Percentiles rank a stretch among this genome's conserved stretches.
These are phyloP conservation scores for Hymenochaete sp. DNA, from an alignment of 1,284 basidiomycete genomes.

Conservation along the genomic window DNA sequence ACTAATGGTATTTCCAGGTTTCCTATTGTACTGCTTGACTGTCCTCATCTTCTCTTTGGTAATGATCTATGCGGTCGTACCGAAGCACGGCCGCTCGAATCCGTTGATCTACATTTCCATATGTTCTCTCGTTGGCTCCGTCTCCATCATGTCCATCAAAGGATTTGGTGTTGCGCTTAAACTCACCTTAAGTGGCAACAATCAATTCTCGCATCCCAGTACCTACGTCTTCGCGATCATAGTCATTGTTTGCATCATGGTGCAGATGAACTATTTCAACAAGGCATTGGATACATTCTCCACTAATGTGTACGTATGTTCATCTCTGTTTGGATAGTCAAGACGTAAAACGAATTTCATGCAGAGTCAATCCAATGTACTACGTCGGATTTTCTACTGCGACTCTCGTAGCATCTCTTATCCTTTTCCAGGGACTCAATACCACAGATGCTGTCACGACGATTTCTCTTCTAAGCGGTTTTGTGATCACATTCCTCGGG, in stretches of 20 bases:
- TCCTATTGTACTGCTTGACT: constrained; percentile 82
- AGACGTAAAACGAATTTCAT: background rate
- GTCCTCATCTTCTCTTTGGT: constrained; percentile 76
- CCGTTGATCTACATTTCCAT: constrained; percentile 93
- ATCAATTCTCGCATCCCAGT: constrained; percentile 90
- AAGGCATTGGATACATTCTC: constrained; percentile 96
- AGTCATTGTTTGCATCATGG: constrained; percentile 79
- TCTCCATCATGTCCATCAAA: constrained; percentile 92
- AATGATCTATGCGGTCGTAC: constrained; percentile 85
- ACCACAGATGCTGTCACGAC: constrained; percentile 78
- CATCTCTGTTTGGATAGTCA: background rate
- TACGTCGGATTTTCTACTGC: constrained; percentile 98
- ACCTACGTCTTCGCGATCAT: constrained; percentile 92
- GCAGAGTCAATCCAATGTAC: constrained; percentile 95
- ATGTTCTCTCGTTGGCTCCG: constrained; percentile 82
- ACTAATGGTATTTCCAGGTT: constrained; percentile 42
- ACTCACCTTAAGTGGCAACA: constrained; percentile 88
- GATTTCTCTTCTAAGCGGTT: constrained; percentile 79
- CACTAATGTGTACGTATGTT: constrained; percentile 81
- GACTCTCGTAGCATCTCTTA: constrained; percentile 90
- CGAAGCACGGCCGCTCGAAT: constrained; percentile 81
- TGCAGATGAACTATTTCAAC: constrained; percentile 99
- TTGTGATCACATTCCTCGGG: constrained; percentile 85
- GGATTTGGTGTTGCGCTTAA: constrained; percentile 96
- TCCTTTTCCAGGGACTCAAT: constrained; percentile 96